Evolutionary conservation across 1,139 yeast species (phyloP), one percentile per base, ranked within the genome.

Genomic region (Zygotorulaspora mrakii): DNA sequence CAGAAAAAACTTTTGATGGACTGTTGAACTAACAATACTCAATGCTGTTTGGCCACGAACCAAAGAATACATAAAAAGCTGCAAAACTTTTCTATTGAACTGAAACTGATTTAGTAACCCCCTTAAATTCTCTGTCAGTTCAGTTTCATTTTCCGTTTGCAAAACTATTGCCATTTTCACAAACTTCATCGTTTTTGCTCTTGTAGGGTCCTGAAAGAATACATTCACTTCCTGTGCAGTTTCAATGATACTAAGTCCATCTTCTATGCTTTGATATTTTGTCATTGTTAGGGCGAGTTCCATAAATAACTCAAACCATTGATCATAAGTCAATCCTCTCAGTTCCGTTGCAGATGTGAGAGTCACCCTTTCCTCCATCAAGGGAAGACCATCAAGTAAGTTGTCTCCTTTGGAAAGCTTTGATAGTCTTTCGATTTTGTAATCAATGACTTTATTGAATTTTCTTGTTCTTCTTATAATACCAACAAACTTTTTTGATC

Each of bases 291-390:
- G 60, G 0, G 95, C 79, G 52, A 83, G 77, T 53, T 82, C 84
- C 71, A 88, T 81, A 55, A 88, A 86, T 6, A 91, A 68, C 46
- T 76, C 78, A 59, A 88, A 87, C 98, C 98, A 91, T 27, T 74
- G 74, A 32, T 82, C 84, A 57, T 85, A 85, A 1, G 71, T 68
- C 14, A 88, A 66, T 0, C 96, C 96, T 45, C 95, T 71, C 55
- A 84, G 84, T 47, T 76, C 82, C 3, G 62, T 59, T 1, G 63
- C 61, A 3, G 68, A 64, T 0, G 70, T 65, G 17, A 67, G 45
- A 2, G 74, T 42, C 63, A 73, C 49, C 66, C 67, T 47, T 41
- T 61, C 68, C 45, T 67, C 71, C 45, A 58, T 52, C 8, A 64
- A 53, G 0, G 68, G 65, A 21, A 54, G 37, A 5, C 62, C 61